These are phyloP conservation scores for Populus tremula DNA, from an alignment of 345 rosid genomes.

Conservation along the genomic window DNA sequence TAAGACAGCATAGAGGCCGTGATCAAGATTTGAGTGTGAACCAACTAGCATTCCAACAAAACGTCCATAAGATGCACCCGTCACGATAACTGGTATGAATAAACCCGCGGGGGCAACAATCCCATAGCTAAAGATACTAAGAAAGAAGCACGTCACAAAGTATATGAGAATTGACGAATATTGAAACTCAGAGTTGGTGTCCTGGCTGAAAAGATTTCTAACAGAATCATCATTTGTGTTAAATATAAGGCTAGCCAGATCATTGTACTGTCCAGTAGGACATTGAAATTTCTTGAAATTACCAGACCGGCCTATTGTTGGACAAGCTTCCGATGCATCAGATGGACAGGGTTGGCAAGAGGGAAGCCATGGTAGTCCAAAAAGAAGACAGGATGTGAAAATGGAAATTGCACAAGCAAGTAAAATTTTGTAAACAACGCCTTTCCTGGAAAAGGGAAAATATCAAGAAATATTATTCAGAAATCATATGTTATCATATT, in stretches of 20 bases:
- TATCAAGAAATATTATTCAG: constrained; percentile 9
- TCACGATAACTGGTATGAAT: constrained; percentile 84
- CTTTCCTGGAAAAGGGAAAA: constrained; percentile 54
- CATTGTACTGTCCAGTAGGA: constrained; percentile 71
- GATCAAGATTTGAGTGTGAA: constrained; percentile 54
- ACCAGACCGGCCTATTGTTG: constrained; percentile 92
- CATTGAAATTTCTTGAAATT: constrained; percentile 93
- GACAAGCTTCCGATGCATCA: constrained; percentile 70
- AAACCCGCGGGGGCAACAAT: constrained; percentile 87
- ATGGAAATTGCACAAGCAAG: constrained; percentile 67
- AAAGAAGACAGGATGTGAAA: constrained; percentile 82
- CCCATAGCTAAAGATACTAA: constrained; percentile 80
- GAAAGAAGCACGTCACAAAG: constrained; percentile 68
- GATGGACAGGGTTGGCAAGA: constrained; percentile 75
- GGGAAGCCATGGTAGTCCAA: constrained; percentile 87
- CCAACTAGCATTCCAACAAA: constrained; percentile 74
- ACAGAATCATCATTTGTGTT: constrained; percentile 93
- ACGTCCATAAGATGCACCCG: constrained; percentile 88
- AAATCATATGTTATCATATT: background rate
- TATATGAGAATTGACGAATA: constrained; percentile 57
- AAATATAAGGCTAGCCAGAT: constrained; percentile 92
- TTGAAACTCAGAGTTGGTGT: constrained; percentile 75
- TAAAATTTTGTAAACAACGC: constrained; percentile 47
- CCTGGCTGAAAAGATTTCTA: constrained; percentile 86
- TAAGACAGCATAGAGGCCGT: constrained; percentile 84